Base-by-base conservation (phyloP, 768 basidiomycete genomes). In the Tricholoma sp. region DNA sequence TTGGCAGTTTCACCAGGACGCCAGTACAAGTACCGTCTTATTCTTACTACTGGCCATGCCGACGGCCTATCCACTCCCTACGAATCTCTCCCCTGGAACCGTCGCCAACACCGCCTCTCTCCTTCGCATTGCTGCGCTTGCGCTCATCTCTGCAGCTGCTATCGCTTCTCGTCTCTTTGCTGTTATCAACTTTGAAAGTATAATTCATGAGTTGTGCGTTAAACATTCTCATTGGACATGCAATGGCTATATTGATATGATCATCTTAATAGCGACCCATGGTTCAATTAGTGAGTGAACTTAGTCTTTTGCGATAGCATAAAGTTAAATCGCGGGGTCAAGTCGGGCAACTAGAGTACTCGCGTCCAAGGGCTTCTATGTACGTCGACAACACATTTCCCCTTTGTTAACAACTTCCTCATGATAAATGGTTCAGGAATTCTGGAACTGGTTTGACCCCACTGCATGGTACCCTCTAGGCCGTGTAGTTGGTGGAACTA, bases 371-470 rank as follows among this genome's bases (percentile, higher is more conserved):
- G 97, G 97, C 15, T 98, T 99, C 76, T 95, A 98, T 78, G 95
- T 96, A 61, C 56, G 91, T 75, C 18, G 12, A 13, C 53, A 10
- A 15, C 5, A 32, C 32, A 18, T 8, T 34, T 49, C 17, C 5
- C n/a, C 3, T 10, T 44, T 11, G 20, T 15, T 4, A 24, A 24
- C 53, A 7, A n/a, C 18, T 33, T 29, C 51, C 47, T 53, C 18
- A 59, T 53, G 15, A 56, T 50, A 11, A 9, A 11, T 5, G 52
- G 10, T 34, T 12, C 59, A 97, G 94, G 96, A 91, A 85, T 98
- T 99, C 75, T 99, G 97, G 97, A 99, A 99, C 68, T 99, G 97
- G 97, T 99, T 99, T 69, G 97, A 99, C 73, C 95, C 95, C 18
- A 97, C 96, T 3, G 96, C 96, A 63, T 99, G 97, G 97, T 98